phyloP scores from a whole-genome alignment of 768 basidiomycete genomes.

The Termitomyces sp. region DNA sequence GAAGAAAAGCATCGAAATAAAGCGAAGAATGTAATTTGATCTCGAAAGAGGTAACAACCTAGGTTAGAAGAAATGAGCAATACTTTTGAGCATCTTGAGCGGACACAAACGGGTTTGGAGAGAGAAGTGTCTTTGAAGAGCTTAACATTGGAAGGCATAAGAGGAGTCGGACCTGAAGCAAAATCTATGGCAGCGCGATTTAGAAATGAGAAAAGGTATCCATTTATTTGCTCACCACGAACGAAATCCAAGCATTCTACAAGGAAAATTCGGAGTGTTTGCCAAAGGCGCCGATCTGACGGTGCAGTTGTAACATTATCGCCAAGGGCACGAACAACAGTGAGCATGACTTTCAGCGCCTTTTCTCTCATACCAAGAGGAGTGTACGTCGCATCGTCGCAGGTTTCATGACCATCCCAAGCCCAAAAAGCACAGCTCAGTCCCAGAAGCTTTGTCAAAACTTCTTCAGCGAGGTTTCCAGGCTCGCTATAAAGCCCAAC shows the following conservation, averaged over 20 bases:
- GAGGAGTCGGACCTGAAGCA: constrained; percentile 25
- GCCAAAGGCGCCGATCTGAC: constrained; percentile 31
- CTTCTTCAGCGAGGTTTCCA: constrained; percentile 38
- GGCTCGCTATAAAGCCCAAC: constrained; percentile 44
- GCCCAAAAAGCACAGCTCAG: constrained; percentile 51
- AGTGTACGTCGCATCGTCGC: constrained; percentile 31
- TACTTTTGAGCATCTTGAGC: background rate
- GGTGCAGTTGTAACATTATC: constrained; percentile 25
- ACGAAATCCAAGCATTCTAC: constrained; percentile 34
- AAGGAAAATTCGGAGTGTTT: constrained; percentile 33
- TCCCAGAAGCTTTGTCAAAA: constrained; percentile 46
- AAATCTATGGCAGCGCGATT: constrained; percentile 22
- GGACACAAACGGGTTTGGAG: constrained; percentile 19
- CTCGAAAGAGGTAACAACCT: constrained; percentile 24
- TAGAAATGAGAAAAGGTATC: background rate
- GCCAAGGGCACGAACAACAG: constrained; percentile 44
- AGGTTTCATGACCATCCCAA: constrained; percentile 47
- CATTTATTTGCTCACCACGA: constrained; percentile 28
- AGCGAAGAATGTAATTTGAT: constrained; percentile 23
- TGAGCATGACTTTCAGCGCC: constrained; percentile 35
- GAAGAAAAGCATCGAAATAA: constrained; percentile 41
- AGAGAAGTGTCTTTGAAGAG: constrained; percentile 34
- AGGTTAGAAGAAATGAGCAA: background rate
- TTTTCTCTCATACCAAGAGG: constrained; percentile 46
- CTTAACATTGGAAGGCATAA: constrained; percentile 29